A percentile compares a stretch with the other conserved stretches of the same genome.
Conservation (phyloP, 106 monocot genomes). For the Platanthera zijinensis region DNA sequence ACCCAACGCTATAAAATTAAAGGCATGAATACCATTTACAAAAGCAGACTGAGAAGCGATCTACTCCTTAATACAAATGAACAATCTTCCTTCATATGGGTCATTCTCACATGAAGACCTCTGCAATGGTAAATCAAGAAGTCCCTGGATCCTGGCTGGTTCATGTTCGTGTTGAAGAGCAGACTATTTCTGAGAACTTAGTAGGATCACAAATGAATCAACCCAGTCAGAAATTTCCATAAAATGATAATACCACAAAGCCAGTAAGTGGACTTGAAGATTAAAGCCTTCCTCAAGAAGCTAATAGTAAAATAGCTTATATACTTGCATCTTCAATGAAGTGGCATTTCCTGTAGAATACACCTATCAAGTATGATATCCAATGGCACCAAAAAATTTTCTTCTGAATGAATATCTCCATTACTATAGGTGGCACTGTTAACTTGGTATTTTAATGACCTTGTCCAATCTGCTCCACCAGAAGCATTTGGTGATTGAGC, state of each 20-base stretch:
- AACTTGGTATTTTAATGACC: constrained; percentile 29
- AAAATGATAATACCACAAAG: constrained; percentile 82
- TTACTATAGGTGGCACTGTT: constrained; percentile 8
- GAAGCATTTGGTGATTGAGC: constrained; percentile 14
- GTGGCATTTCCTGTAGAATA: constrained; percentile 69
- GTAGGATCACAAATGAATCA: constrained; percentile 59
- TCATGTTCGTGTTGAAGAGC: constrained; percentile 27
- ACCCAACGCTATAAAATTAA: constrained; percentile 64
- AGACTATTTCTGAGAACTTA: constrained; percentile 72
- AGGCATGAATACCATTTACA: constrained; percentile 43
- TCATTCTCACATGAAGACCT: constrained; percentile 87
- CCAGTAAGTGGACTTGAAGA: constrained; percentile 65
- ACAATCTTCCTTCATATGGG: constrained; percentile 65
- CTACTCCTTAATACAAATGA: constrained; percentile 38
- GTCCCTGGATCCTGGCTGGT: constrained; percentile 58
- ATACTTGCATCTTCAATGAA: constrained; percentile 81
- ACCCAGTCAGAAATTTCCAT: constrained; percentile 96
- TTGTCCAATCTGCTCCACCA: constrained; percentile 69
- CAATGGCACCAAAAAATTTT: constrained; percentile 58
- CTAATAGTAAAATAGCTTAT: constrained; percentile 79
- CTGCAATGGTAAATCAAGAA: constrained; percentile 71
- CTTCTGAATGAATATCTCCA: constrained; percentile 14
- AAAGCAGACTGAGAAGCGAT: constrained; percentile 12
- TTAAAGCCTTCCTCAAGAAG: constrained; percentile 87
- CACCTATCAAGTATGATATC: constrained; percentile 77